Base-by-base conservation (phyloP, 495 filamentous ascomycete genomes). In the Talaromyces thailandensis region DNA sequence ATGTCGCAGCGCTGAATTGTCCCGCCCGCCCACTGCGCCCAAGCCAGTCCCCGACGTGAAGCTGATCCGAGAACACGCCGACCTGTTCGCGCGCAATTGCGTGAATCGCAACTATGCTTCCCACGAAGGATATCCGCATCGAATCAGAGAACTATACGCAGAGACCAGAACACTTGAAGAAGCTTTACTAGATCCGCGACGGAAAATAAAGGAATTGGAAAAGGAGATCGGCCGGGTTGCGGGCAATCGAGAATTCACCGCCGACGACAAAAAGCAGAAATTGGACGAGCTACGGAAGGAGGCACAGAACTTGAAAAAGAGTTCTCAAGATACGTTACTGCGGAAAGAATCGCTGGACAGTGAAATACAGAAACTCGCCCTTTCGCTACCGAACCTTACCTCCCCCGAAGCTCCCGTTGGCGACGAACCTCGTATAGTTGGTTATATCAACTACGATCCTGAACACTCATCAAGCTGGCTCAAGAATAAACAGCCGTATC, bases 301-400 rank as follows among this genome's bases (percentile, higher is more conserved):
- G 65, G 91, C 90, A 2, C 84, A 85, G 60, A 64, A 64, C 1
- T 66, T 97, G 37, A 96, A 96, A 69, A 74, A 80, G 1, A 74
- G 84, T 40, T 82, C 96, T 7, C 70, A 78, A 4, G 68, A 66
- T 6, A 83, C 91, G 63, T 82, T 86, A 60, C 73, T 75, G 21
- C 75, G 84, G 58, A 88, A 93, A 69, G 73, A 77, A 12, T 64
- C 65, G 7, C 78, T 90, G 61, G 75, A 81, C 52, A 76, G 81
- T 14, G 83, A 93, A 68, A 91, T 96, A 75, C 76, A 88, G 25
- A 75, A 76, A 25, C 81, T 96, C 28, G 92, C 94, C 3, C 75
- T 89, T 0, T 82, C 88, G 53, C 83, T 98, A 37, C 95, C 94
- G 12, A 98, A 98, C 73, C 80, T 93, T 35, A 96, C 91, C 55